Percentiles rank a stretch among this genome's conserved stretches.
phyloP scores from a whole-genome alignment of 441 rosid species.

The Erodium texanum region DNA sequence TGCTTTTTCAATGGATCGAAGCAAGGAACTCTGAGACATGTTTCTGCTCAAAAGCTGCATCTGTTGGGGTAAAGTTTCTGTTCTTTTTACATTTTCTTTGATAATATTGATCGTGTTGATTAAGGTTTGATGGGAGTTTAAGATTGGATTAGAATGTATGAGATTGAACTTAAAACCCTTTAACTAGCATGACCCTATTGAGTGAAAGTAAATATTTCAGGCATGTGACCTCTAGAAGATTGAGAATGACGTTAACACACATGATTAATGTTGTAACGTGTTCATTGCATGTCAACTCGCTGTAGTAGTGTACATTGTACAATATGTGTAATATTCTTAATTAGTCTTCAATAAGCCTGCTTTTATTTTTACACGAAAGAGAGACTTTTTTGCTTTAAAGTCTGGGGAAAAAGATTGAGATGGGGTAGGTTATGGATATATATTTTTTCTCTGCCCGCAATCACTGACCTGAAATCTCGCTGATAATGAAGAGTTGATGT shows the following conservation, averaged over 20 bases:
- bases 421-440: not conserved
- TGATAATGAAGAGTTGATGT: not conserved
- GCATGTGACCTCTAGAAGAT: not conserved
- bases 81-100: not conserved
- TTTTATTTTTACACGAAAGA: too few species aligned
- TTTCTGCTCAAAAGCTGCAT: not conserved
- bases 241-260: not conserved
- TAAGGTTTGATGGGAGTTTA: not conserved
- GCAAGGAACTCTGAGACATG: not conserved
- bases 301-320: too few species aligned
- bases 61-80: slow-evolving; percentile 1
- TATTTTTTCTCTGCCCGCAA: not conserved
- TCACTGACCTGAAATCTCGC: not conserved
- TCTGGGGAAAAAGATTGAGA: not conserved
- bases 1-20: not conserved
- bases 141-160: not conserved
- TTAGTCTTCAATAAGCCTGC: too few species aligned
- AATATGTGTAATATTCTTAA: too few species aligned
- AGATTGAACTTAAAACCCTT: not conserved
- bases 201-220: not conserved
- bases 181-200: not conserved
- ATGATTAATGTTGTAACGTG: too few species aligned
- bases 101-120: not conserved
- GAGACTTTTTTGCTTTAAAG: too few species aligned
- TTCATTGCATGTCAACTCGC: too few species aligned